phyloP scores from a whole-genome alignment of 148 eudicot genomes.

The Dysphania ambrosioides region DNA sequence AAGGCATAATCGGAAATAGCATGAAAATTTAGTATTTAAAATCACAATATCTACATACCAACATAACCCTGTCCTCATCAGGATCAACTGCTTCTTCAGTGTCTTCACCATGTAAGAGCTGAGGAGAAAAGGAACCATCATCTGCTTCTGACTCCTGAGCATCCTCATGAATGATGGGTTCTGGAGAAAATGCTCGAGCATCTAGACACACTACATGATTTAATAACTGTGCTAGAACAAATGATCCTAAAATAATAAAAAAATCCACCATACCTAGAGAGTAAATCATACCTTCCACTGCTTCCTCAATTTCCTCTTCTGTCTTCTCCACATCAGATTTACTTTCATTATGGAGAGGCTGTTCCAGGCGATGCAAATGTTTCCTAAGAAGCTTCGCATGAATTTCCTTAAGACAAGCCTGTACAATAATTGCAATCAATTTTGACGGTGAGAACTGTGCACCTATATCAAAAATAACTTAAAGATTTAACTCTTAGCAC shows the following conservation, averaged over 20 bases:
- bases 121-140: slow-evolving; percentile 82
- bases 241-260: not conserved
- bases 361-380: slow-evolving; percentile 25
- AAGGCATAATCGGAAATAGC: too few species aligned
- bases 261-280: slow-evolving; percentile 7
- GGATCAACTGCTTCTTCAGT: slow-evolving; percentile 90
- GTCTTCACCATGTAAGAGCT: slow-evolving; percentile 66
- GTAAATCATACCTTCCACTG: slow-evolving; percentile 8
- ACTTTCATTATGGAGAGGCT: slow-evolving; percentile 31
- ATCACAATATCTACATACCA: too few species aligned
- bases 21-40: too few species aligned
- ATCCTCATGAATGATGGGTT: slow-evolving; percentile 45
- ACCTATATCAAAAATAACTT: too few species aligned
- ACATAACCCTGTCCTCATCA: slow-evolving; percentile 65
- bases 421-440: too few species aligned
- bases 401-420: slow-evolving; percentile 88
- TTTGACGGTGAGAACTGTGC: too few species aligned
- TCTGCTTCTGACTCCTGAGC: slow-evolving; percentile 41
- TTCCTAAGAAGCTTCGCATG: slow-evolving; percentile 59
- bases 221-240: slow-evolving; percentile 14
- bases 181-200: slow-evolving; percentile 56
- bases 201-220: slow-evolving; percentile 32
- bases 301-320: slow-evolving; percentile 46
- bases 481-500: too few species aligned
- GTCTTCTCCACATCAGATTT: slow-evolving; percentile 20